phyloP scores from a whole-genome alignment of 75 land plant species.

The Selaginella moellendorffii region DNA sequence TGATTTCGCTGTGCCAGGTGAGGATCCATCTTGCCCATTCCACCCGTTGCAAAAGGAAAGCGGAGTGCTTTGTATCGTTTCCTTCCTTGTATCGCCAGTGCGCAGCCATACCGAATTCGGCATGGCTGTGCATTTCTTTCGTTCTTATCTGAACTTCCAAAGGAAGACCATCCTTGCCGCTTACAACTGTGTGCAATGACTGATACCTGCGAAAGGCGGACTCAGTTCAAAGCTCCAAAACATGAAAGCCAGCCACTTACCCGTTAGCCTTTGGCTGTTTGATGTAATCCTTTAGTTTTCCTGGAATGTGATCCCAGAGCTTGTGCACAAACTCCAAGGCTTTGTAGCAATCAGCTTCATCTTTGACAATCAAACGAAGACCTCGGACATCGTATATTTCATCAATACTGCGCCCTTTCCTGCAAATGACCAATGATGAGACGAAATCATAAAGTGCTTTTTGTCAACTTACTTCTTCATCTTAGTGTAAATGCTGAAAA shows the following conservation, averaged over 20 bases:
- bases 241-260: not conserved
- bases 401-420: slow-evolving; percentile 6
- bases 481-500: not conserved
- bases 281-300: slow-evolving; percentile 3
- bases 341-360: not conserved
- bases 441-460: not conserved
- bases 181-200: slow-evolving; percentile 6
- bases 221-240: not conserved
- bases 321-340: slow-evolving; percentile 2
- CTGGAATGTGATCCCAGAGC: not conserved
- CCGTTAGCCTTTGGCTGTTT: slow-evolving; percentile 1
- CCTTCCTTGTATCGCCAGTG: slow-evolving; percentile 7
- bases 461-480: slow-evolving; percentile 1
- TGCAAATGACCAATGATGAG: slow-evolving; percentile 1
- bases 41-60: not conserved
- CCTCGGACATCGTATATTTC: slow-evolving; percentile 8
- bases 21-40: slow-evolving; percentile 10
- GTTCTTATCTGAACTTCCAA: slow-evolving; percentile 6
- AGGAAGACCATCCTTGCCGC: not conserved
- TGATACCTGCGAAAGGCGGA: not conserved
- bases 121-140: not conserved
- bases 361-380: not conserved
- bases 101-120: slow-evolving; percentile 6
- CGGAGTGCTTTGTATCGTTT: not conserved
- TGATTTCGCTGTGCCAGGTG: slow-evolving; percentile 1